Evolutionary conservation across 805 yeast species (phyloP).

Genomic region (Ogataea nonfermentans): DNA sequence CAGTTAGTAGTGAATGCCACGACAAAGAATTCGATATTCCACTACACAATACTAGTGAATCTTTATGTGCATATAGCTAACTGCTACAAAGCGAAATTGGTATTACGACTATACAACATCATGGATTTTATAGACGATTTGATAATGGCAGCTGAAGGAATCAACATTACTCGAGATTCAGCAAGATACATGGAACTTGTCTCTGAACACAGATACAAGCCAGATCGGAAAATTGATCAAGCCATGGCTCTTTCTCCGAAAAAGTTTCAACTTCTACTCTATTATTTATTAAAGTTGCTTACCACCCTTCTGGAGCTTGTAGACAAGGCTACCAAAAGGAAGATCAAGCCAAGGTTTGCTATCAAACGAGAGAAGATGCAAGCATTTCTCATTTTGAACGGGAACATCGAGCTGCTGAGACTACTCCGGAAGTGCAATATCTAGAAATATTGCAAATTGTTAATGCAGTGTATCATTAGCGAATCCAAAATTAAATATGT

Average conservation of each 20-base stretch:
- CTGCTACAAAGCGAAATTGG: conserved; percentile 6
- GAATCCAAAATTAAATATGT: conserved; percentile 1
- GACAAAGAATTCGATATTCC: conserved; percentile 2
- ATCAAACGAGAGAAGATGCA: conserved; percentile 12
- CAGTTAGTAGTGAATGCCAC: conserved; percentile 7
- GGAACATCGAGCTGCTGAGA: conserved; percentile 15
- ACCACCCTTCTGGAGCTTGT: conserved; percentile 2
- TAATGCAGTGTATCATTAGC: conserved; percentile 3
- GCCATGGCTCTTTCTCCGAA: conserved; percentile 7
- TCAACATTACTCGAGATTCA: not conserved
- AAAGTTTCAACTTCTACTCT: conserved; percentile 15
- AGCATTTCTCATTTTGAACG: conserved; percentile 19
- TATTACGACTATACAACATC: conserved; percentile 5
- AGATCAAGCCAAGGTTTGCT: conserved; percentile 1
- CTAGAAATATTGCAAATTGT: not conserved
- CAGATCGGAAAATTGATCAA: conserved; percentile 3
- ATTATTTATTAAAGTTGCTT: conserved; percentile 12
- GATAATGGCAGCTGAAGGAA: conserved; percentile 10
- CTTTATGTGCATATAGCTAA: conserved; percentile 4
- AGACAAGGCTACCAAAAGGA: conserved; percentile 8
- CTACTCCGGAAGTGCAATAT: conserved; percentile 9
- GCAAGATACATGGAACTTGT: conserved; percentile 17
- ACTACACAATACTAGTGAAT: conserved; percentile 10
- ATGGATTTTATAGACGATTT: conserved; percentile 17
- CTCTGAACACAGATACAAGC: conserved; percentile 5